Percentiles rank a stretch among this genome's conserved stretches.
Evolutionary conservation across 805 yeast genomes (phyloP).

Genomic region (Saturnispora saitoi): DNA sequence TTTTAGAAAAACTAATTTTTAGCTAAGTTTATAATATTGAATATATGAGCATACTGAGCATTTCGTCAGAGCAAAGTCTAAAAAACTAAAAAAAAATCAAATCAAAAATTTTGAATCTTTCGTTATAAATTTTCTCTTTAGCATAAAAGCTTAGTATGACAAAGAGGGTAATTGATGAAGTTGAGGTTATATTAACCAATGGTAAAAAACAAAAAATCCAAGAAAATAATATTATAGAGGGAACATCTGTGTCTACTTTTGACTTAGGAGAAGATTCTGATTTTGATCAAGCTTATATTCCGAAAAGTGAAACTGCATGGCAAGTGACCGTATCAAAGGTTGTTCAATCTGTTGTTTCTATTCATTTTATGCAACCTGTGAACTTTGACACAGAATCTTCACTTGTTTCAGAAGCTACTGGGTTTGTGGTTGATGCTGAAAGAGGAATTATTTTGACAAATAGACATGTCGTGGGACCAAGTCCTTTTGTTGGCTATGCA

Average conservation of each 20-base stretch:
- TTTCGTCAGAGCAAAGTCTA: background rate
- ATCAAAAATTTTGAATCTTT: background rate
- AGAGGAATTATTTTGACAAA: conserved; percentile 82
- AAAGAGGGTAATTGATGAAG: conserved; percentile 1
- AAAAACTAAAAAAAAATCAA: background rate
- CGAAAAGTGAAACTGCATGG: conserved; percentile 43
- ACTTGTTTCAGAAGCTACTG: conserved; percentile 84
- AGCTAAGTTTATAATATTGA: no score
- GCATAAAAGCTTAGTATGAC: background rate
- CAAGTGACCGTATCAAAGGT: conserved; percentile 73
- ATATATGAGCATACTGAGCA: background rate
- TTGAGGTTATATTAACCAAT: background rate
- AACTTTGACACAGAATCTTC: conserved; percentile 82
- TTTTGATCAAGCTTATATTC: conserved; percentile 9
- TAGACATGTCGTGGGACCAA: conserved; percentile 93
- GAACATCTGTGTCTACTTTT: background rate
- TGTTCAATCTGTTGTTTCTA: conserved; percentile 78
- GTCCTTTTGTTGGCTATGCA: conserved; percentile 86
- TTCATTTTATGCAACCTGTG: conserved; percentile 80
- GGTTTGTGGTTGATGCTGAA: conserved; percentile 81
- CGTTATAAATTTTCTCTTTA: background rate
- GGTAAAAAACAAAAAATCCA: conserved; percentile 1
- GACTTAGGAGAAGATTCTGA: background rate
- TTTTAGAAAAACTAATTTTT: no score
- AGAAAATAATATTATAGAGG: background rate